Percentiles rank a stretch among this genome's conserved stretches.
phyloP scores from a whole-genome alignment of 345 rosid species.

The Populus davidiana region DNA sequence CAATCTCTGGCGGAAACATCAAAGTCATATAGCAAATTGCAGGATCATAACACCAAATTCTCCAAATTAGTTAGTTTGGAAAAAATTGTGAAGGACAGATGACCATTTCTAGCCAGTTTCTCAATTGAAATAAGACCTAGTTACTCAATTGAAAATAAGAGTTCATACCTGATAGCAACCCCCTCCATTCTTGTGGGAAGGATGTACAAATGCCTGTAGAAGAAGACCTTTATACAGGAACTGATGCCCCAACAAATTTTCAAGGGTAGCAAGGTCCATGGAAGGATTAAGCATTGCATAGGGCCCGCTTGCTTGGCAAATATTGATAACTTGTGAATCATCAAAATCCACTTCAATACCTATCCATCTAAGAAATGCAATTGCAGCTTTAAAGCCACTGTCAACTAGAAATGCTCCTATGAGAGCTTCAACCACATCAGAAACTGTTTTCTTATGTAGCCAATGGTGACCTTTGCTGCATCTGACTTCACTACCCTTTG shows the following conservation, averaged over 20 bases:
- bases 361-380: conserved; percentile 83
- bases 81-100: conserved; percentile 11
- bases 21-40: conserved; percentile 16
- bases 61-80: neutral
- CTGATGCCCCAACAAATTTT: conserved; percentile 44
- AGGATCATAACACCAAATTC: conserved; percentile 14
- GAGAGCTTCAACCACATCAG: conserved; percentile 91
- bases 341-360: conserved; percentile 70
- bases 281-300: conserved; percentile 51
- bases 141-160: neutral
- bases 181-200: conserved; percentile 73
- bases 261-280: conserved; percentile 46
- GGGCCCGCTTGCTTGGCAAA: conserved; percentile 51
- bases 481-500: conserved; percentile 47
- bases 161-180: conserved; percentile 86
- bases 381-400: conserved; percentile 82
- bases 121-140: conserved; percentile 1
- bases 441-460: conserved; percentile 79
- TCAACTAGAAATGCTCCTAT: conserved; percentile 91
- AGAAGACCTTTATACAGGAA: conserved; percentile 77
- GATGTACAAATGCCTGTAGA: conserved; percentile 84
- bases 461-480: conserved; percentile 83
- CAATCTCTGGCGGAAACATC: conserved; percentile 57
- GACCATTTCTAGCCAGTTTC: neutral
- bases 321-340: conserved; percentile 45